These are phyloP conservation scores for Grosmannia huntii DNA, from an alignment of 2,329 filamentous ascomycete genomes.

Conservation along the genomic window DNA sequence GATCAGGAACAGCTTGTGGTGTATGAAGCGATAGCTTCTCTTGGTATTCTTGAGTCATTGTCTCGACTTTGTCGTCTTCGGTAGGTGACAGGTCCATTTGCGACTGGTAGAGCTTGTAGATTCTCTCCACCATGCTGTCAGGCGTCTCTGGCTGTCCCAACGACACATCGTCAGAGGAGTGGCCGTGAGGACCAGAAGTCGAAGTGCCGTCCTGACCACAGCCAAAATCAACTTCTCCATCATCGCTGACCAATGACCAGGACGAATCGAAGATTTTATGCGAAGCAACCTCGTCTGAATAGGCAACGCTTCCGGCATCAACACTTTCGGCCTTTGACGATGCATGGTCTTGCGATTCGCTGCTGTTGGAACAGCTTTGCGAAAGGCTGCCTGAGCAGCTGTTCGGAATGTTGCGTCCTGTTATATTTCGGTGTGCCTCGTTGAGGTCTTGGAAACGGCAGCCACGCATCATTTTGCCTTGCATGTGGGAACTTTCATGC, in stretches of 20 bases:
- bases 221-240: neutral
- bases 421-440: constrained; percentile 27
- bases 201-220: neutral
- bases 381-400: neutral
- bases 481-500: neutral
- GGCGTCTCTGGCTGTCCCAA: constrained; percentile 10
- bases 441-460: constrained; percentile 23
- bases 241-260: neutral
- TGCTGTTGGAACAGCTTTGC: neutral
- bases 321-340: neutral
- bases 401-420: constrained; percentile 13
- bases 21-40: neutral
- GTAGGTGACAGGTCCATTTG: constrained; percentile 6
- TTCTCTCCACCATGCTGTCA: constrained; percentile 19
- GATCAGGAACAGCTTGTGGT: neutral
- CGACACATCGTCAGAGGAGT: neutral
- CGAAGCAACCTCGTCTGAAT: neutral
- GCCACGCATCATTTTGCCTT: constrained; percentile 18
- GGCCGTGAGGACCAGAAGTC: neutral
- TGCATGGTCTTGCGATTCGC: neutral
- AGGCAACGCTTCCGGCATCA: neutral
- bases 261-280: neutral
- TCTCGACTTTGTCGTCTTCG: neutral
- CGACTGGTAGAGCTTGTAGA: constrained; percentile 19
- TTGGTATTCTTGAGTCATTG: neutral